phyloP scores from a whole-genome alignment of 129 eudicot genomes.

The Pulicaria dysenterica region DNA sequence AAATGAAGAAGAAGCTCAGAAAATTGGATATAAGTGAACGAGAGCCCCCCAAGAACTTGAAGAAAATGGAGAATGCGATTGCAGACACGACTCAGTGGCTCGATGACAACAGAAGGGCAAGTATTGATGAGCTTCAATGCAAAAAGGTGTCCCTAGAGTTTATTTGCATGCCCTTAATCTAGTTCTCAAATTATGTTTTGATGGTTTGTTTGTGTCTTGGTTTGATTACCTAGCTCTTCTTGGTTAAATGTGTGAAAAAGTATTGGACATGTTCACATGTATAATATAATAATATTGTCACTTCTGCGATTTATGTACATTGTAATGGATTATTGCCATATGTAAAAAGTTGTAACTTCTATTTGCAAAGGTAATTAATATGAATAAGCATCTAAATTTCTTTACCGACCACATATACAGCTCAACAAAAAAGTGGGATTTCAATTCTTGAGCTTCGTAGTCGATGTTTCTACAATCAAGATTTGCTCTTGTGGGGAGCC shows the following conservation, averaged over 20 bases:
- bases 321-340: too few species aligned
- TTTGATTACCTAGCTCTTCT: not conserved
- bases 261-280: too few species aligned
- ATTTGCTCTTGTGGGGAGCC: too few species aligned
- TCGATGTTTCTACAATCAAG: too few species aligned
- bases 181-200: not conserved
- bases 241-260: not conserved
- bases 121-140: conserved; percentile 9
- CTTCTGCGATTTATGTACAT: not conserved
- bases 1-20: conserved; percentile 23
- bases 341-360: too few species aligned
- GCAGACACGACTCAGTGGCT: conserved; percentile 15
- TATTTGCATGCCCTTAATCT: conserved; percentile 11
- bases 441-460: too few species aligned
- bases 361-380: too few species aligned
- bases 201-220: not conserved
- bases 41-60: not conserved
- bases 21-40: not conserved
- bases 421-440: too few species aligned
- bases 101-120: conserved; percentile 9
- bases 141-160: conserved; percentile 12
- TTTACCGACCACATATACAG: too few species aligned
- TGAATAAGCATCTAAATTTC: too few species aligned
- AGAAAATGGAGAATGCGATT: conserved; percentile 25
- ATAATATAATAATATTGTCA: not conserved